Evolutionary conservation across 2,329 filamentous ascomycete species (phyloP).

Genomic region (Capronia americana): DNA sequence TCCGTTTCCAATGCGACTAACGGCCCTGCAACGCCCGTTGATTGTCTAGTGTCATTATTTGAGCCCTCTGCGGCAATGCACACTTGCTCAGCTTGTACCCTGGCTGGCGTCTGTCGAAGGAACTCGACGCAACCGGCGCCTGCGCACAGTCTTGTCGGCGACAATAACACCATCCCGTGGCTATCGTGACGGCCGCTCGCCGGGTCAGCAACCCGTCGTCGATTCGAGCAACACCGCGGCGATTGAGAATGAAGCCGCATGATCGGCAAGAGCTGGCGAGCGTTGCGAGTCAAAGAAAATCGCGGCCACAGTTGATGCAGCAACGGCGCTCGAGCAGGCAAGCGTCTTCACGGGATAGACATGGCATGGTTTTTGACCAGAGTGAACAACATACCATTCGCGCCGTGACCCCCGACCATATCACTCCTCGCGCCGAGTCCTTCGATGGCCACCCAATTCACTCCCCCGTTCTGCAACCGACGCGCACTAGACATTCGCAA

Average conservation of each 20-base stretch:
- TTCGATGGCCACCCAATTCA: slow-evolving; percentile 26
- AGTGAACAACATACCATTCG: slow-evolving; percentile 54
- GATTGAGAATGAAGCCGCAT: slow-evolving; percentile 25
- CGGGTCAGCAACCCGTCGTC: neutral
- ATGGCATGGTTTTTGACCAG: slow-evolving; percentile 45
- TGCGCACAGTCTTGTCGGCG: slow-evolving; percentile 17
- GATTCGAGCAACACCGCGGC: neutral
- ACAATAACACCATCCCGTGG: neutral
- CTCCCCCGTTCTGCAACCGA: slow-evolving; percentile 36
- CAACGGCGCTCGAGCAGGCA: slow-evolving; percentile 30
- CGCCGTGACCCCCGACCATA: slow-evolving; percentile 54
- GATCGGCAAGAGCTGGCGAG: slow-evolving; percentile 24
- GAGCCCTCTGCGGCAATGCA: slow-evolving; percentile 30
- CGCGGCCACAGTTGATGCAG: slow-evolving; percentile 29
- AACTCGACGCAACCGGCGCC: slow-evolving; percentile 17
- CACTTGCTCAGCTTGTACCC: slow-evolving; percentile 20
- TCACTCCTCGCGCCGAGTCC: slow-evolving; percentile 43
- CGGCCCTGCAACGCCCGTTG: neutral
- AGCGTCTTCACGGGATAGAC: slow-evolving; percentile 35
- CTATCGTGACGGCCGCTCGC: slow-evolving; percentile 11
- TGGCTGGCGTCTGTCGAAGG: slow-evolving; percentile 29
- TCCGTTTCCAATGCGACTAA: slow-evolving; percentile 9
- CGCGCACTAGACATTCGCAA: slow-evolving; percentile 28
- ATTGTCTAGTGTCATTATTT: slow-evolving; percentile 5
- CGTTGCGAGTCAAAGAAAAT: slow-evolving; percentile 22